These are phyloP conservation scores for Trichoderma gracile DNA, from an alignment of 2,329 filamentous ascomycete genomes.

Conservation along the genomic window DNA sequence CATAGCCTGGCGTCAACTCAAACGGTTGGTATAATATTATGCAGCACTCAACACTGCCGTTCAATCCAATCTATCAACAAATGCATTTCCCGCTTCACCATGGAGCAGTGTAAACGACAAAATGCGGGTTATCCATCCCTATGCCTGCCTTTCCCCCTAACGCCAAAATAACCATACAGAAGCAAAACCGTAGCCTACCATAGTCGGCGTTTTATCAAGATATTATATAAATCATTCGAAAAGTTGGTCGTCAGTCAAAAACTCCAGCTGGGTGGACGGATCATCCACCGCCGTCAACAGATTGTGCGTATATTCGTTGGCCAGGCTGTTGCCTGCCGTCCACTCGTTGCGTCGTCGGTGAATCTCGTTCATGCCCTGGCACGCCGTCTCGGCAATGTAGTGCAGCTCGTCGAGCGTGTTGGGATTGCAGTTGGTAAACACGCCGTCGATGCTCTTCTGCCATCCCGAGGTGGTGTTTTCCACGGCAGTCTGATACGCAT, in stretches of 20 bases:
- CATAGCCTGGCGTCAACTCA: background rate
- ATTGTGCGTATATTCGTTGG: conserved; percentile 39
- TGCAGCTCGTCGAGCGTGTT: conserved; percentile 48
- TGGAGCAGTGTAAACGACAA: background rate
- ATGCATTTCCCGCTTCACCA: background rate
- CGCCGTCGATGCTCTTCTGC: conserved; percentile 47
- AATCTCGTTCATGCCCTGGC: conserved; percentile 47
- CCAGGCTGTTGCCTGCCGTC: conserved; percentile 35
- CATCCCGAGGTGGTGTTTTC: conserved; percentile 45
- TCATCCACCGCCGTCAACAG: conserved; percentile 29
- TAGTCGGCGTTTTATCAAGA: background rate
- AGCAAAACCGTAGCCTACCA: background rate
- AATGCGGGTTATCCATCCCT: background rate
- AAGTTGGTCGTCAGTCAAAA: conserved; percentile 8
- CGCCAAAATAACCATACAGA: conserved; percentile 8
- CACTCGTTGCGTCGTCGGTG: conserved; percentile 40
- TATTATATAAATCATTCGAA: background rate
- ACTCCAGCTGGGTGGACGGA: conserved; percentile 8
- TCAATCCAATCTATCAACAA: background rate
- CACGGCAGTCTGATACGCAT: conserved; percentile 42
- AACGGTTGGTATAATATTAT: background rate
- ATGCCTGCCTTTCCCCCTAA: background rate
- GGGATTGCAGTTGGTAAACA: conserved; percentile 47
- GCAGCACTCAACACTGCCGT: background rate
- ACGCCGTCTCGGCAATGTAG: conserved; percentile 47